Conservation (phyloP, 257 asterid species). For the Rubia yunnanensis region DNA sequence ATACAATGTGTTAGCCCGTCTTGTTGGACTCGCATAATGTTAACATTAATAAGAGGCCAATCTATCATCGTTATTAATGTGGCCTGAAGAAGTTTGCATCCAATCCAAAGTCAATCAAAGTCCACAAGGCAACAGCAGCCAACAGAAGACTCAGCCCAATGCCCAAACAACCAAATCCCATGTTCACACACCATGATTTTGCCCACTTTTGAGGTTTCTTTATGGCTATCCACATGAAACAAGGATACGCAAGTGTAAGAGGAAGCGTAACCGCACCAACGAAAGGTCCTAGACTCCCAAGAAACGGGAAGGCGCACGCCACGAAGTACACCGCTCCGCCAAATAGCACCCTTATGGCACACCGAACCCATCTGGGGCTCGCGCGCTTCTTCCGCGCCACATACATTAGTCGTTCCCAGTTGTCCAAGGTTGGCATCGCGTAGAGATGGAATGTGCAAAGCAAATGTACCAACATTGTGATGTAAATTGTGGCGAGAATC, state of each 20-base stretch:
- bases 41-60: too few species aligned
- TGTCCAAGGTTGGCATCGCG: conserved; percentile 64
- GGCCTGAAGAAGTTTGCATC: conserved; percentile 71
- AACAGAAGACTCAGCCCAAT: conserved; percentile 20
- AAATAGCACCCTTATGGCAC: conserved; percentile 31
- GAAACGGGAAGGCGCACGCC: conserved; percentile 54
- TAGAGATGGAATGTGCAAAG: conserved; percentile 56
- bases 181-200: conserved; percentile 39
- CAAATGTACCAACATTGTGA: conserved; percentile 34
- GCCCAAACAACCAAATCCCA: conserved; percentile 42
- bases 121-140: conserved; percentile 39
- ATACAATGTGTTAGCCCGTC: too few species aligned
- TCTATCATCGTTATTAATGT: background rate
- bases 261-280: conserved; percentile 51
- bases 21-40: too few species aligned
- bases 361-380: conserved; percentile 50
- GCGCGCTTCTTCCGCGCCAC: conserved; percentile 31
- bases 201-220: conserved; percentile 32
- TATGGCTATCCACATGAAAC: conserved; percentile 63
- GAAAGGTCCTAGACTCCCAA: conserved; percentile 40
- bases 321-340: conserved; percentile 50
- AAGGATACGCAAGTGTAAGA: conserved; percentile 51
- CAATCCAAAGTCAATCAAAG: conserved; percentile 38
- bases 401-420: conserved; percentile 38
- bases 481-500: conserved; percentile 24